Evolutionary conservation across 2,329 filamentous ascomycete genomes (phyloP), one percentile per base, ranked within the genome.

Genomic region (Hymenoscyphus occultus): DNA sequence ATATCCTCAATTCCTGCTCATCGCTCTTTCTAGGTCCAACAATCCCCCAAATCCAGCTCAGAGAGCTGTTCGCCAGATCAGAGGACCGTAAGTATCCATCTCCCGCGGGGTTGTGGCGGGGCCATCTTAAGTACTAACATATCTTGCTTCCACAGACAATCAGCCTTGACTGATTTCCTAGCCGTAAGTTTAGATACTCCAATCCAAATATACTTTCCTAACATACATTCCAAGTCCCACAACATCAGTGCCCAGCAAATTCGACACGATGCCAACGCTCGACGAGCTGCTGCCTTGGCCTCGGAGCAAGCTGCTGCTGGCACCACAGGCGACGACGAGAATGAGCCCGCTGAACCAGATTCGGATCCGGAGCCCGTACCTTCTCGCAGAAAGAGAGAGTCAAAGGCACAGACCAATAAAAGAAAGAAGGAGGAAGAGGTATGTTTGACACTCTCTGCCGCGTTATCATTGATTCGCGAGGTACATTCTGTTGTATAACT

Each of bases 221-320:
- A 83, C 81, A 35, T 45, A 78, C 81, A 80, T 68, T 70, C 80
- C 39, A 78, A 89, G 84, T 86, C 89, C 2, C 88, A 91, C 76
- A 91, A 91, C 71, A 92, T 92, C 69, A 91, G 86, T 28, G 83
- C 85, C 1, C 75, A 79, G 35, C 81, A 84, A 65, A 87, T 87
- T 64, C 80, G 81, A 42, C 74, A 78, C 22, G 80, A 83, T 67
- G 83, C 83, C 19, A 79, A 82, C 39, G 75, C 76, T 42, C 80
- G 84, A 58, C 78, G 82, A 61, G 71, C 71, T 60, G 73, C 74
- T 59, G 83, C 83, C 22, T 59, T 72, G 19, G 74, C 73, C 35
- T 69, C 73, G 5, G 68, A 71, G 45, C 68, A 67, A 63, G 61
- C 64, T 14, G 66, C 64, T n/a, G 62, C 39, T 22, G 77, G 75